Base-by-base conservation (phyloP, 352 stramenopile species). In the Pelagophyceae sp. region DNA sequence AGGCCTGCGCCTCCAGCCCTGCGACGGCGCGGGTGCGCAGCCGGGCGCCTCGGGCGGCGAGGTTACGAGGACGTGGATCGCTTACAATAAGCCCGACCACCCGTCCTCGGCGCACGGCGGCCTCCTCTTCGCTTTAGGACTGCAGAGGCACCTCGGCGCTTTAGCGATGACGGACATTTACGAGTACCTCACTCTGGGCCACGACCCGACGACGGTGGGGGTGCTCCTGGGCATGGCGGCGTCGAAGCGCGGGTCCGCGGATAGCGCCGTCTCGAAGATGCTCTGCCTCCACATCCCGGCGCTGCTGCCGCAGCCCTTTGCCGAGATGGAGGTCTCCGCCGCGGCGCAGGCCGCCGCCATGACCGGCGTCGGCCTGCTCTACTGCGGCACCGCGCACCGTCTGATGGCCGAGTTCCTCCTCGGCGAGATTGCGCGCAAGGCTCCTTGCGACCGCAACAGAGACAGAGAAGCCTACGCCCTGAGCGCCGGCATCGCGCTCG, bases 351-450 rank as follows among this genome's bases (percentile, higher is more conserved):
- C 92, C 20, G 94, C 95, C 50, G 95, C 96, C n/a, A 82, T 99
- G 50, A 82, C 96, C 2, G 94, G 94, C 3, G 89, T 98, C 31
- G 95, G 96, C 0, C 91, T 98, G 37, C 82, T 99, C 54, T 99
- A 98, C 82, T 88, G 97, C 85, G 91, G 89, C 25, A 97, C 89
- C 35, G 93, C 89, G 5, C 94, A 99, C 85, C 89, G 95, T 17
- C 87, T 98, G 54, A 98, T 98, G 93, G 97, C 94, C 0, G 95
- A 99, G 79, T 90, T 99, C 76, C 81, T 99, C 45, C 84, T 99
- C 19, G 92, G 91, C 33, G 95, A 99, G 80, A 98, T 99, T 76
- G 90, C 91, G 33, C 90, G 91, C 17, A 77, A 83, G 58, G 85
- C 88, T 27, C 76, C 80, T 25, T 86, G 83, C 69, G 87, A 89